These are phyloP conservation scores for Pterula multifida DNA, from an alignment of 1,284 basidiomycete genomes.

Conservation along the genomic window DNA sequence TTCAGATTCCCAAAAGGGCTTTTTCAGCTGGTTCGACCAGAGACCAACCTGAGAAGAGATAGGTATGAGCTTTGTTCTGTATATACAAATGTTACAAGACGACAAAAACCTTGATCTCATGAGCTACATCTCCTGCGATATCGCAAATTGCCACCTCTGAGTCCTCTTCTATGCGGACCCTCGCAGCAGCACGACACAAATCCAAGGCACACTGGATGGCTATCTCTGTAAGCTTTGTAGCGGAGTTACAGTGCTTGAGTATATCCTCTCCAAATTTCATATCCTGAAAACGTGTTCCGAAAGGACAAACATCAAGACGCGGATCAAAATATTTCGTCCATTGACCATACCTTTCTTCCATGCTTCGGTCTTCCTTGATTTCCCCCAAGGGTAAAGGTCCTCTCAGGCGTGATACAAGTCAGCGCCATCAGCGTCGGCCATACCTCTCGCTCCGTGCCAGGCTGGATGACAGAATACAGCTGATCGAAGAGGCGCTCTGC, in stretches of 20 bases:
- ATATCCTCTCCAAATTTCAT: conserved; percentile 47
- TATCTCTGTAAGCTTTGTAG: conserved; percentile 47
- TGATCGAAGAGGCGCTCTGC: conserved; percentile 79
- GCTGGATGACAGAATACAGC: conserved; percentile 47
- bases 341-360: conserved; percentile 23
- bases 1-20: conserved; percentile 56
- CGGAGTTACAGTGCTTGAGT: conserved; percentile 34
- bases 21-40: conserved; percentile 34
- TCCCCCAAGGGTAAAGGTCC: conserved; percentile 24
- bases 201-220: conserved; percentile 73
- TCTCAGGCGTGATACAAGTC: conserved; percentile 69
- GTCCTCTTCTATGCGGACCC: neutral
- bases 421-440: conserved; percentile 80
- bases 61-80: conserved; percentile 3
- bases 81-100: conserved; percentile 10
- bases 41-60: conserved; percentile 27
- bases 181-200: conserved; percentile 67
- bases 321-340: neutral
- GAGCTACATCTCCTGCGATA: conserved; percentile 63
- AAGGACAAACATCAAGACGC: conserved; percentile 4
- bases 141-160: neutral
- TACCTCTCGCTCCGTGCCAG: conserved; percentile 43
- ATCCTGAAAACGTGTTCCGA: conserved; percentile 21
- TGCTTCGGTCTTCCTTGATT: neutral
- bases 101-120: conserved; percentile 68